Evolutionary conservation across 2,329 filamentous ascomycete species (phyloP).

Genomic region (Rasamsonia emersonii): DNA sequence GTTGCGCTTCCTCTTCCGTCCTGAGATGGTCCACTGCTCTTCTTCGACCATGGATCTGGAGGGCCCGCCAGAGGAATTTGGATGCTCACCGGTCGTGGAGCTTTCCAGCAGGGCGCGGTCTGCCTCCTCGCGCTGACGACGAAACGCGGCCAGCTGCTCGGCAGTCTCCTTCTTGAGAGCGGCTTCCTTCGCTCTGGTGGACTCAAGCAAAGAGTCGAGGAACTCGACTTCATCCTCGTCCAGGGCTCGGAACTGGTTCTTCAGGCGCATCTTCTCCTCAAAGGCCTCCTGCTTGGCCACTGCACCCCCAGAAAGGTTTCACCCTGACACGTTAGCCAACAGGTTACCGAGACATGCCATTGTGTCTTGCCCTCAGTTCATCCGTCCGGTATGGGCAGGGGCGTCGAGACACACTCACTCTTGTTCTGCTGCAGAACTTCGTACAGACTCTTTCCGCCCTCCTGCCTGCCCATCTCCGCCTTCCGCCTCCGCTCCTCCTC

Average conservation of each 20-base stretch:
- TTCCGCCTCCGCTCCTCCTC: constrained; percentile 38
- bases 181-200: constrained; percentile 47
- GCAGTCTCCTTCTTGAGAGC: constrained; percentile 50
- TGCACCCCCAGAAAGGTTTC: constrained; percentile 16
- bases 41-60: constrained; percentile 24
- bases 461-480: constrained; percentile 44
- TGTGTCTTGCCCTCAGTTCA: no score
- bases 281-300: constrained; percentile 45
- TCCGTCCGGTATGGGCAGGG: no score
- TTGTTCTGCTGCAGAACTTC: constrained; percentile 43
- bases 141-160: constrained; percentile 51
- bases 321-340: constrained; percentile 34
- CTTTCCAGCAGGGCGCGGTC: constrained; percentile 42
- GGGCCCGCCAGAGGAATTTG: constrained; percentile 5
- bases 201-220: constrained; percentile 49
- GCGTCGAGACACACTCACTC: constrained; percentile 35
- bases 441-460: constrained; percentile 41
- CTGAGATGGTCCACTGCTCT: constrained; percentile 42
- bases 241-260: constrained; percentile 44
- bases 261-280: constrained; percentile 41
- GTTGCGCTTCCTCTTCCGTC: constrained; percentile 47
- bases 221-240: constrained; percentile 46
- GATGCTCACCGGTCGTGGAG: constrained; percentile 19
- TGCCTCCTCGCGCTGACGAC: constrained; percentile 50
- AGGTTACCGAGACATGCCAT: neutral